Conservation (phyloP, 2,329 filamentous ascomycete genomes). For the Botrytis paeoniae region DNA sequence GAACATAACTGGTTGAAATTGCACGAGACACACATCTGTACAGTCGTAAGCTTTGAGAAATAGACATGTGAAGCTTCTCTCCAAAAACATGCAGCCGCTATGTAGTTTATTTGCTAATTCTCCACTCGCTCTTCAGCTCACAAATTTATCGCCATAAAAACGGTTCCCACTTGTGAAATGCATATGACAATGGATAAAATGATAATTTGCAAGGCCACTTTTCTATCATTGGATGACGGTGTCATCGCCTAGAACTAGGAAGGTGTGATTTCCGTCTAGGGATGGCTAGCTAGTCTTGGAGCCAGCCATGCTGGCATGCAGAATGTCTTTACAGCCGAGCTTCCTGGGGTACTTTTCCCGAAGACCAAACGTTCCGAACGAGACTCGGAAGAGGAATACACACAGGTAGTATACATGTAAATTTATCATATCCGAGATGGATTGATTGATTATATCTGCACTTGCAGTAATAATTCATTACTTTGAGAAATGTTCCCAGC, state of each 20-base stretch:
- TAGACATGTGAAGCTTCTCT: background rate
- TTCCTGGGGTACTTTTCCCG: conserved; percentile 10
- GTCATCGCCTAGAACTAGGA: conserved; percentile 6
- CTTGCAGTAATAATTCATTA: background rate
- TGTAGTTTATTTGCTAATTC: background rate
- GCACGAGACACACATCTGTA: background rate
- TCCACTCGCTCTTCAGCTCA: background rate
- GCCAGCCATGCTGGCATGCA: conserved; percentile 13
- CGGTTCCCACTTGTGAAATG: background rate
- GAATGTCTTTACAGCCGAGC: conserved; percentile 8
- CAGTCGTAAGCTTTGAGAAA: background rate
- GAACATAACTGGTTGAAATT: background rate
- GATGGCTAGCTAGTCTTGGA: background rate
- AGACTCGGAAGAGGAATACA: background rate
- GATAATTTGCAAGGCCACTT: background rate
- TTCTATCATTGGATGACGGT: conserved; percentile 6
- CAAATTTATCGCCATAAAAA: background rate
- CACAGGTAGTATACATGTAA: background rate
- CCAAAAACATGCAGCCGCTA: background rate
- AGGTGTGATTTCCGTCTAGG: conserved; percentile 13
- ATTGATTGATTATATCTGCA: background rate
- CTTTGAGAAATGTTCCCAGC: too few relatives aligned
- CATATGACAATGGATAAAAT: background rate
- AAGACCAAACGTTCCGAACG: background rate
- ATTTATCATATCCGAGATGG: background rate